Evolutionary conservation across 202 grass and related monocot genomes (phyloP).

Genomic region (Setaria italica): DNA sequence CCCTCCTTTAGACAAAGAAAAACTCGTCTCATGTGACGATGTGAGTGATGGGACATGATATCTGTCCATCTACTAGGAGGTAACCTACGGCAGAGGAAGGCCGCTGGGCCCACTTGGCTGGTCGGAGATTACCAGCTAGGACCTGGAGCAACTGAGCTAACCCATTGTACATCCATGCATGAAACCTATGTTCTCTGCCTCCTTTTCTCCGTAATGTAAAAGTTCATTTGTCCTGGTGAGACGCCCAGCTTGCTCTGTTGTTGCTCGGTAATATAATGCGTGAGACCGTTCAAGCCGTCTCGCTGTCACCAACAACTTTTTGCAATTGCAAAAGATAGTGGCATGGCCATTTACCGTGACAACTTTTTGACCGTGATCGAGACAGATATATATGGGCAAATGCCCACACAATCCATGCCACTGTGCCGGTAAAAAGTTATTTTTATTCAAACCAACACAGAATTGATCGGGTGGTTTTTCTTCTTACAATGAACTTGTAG

Average conservation of each 20-base stretch:
- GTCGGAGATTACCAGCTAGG: not conserved
- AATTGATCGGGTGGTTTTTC: not conserved
- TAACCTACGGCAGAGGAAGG: not conserved
- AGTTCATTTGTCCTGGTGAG: not conserved
- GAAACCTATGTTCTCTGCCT: not conserved
- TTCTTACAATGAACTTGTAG: not conserved
- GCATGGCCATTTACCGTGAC: not conserved
- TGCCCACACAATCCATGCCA: not conserved
- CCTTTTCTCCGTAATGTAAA: not conserved
- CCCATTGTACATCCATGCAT: not conserved
- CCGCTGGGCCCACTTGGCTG: not conserved
- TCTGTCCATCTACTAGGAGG: not conserved
- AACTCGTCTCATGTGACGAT: not conserved
- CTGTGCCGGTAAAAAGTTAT: not conserved
- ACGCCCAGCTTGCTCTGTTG: not conserved
- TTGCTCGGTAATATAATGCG: not conserved
- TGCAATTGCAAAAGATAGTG: not conserved
- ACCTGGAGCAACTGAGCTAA: not conserved
- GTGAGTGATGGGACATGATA: not conserved
- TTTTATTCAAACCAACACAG: not conserved
- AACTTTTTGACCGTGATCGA: not conserved
- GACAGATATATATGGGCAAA: not conserved
- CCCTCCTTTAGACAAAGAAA: no score
- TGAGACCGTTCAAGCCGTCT: not conserved
- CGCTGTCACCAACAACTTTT: not conserved